Evolutionary conservation across 306 rosid genomes (phyloP).

Genomic region (Dryas drummondii): DNA sequence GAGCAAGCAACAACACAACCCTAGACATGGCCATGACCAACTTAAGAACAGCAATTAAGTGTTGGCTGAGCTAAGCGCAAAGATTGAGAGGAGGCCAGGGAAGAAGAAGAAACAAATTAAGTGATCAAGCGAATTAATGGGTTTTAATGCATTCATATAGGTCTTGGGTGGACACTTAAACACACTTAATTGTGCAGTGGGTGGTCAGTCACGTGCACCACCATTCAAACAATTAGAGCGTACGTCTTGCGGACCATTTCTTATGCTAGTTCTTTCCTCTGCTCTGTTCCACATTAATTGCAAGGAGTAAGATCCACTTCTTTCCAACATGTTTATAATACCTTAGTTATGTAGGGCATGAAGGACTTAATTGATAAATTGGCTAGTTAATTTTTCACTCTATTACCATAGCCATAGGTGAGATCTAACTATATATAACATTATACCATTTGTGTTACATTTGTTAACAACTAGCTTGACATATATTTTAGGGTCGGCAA

Average conservation of each 20-base stretch:
- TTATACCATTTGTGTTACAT: too few species aligned
- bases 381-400: too few species aligned
- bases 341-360: neutral
- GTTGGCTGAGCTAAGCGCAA: neutral
- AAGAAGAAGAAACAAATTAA: neutral
- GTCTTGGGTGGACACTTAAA: neutral
- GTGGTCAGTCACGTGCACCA: neutral
- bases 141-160: slow-evolving; percentile 16
- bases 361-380: too few species aligned
- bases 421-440: too few species aligned
- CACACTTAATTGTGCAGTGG: neutral
- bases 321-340: neutral
- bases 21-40: slow-evolving; percentile 8
- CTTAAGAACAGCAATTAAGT: neutral
- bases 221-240: neutral
- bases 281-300: neutral
- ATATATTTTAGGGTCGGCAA: too few species aligned
- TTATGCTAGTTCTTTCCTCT: neutral
- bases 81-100: neutral
- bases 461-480: too few species aligned
- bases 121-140: neutral
- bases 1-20: slow-evolving; percentile 31
- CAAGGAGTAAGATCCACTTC: neutral
- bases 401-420: too few species aligned
- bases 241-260: slow-evolving; percentile 7